Conservation (phyloP, 306 rosid genomes). For the Luffa acutangula region DNA sequence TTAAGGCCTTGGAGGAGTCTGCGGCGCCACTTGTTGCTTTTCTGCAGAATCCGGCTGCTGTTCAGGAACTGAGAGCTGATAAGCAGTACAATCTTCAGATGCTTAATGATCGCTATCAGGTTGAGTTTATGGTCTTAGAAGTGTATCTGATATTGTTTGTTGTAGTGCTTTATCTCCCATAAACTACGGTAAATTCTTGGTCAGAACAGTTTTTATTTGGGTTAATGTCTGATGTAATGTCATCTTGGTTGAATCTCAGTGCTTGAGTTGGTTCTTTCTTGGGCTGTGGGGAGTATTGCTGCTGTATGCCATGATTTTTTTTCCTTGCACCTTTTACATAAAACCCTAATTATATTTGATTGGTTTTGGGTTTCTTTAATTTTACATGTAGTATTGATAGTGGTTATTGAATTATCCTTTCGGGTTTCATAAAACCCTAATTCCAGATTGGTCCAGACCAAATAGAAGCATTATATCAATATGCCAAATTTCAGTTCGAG, state of each 20-base stretch:
- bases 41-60: constrained; percentile 64
- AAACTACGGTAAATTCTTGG: not conserved
- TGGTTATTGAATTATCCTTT: not conserved
- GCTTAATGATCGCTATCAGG: constrained; percentile 89
- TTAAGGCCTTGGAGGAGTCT: constrained; percentile 54
- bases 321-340: not conserved
- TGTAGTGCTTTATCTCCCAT: not conserved
- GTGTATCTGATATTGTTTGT: not conserved
- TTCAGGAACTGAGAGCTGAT: constrained; percentile 80
- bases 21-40: constrained; percentile 86
- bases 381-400: not conserved
- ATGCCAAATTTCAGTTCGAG: constrained; percentile 93
- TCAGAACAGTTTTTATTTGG: not conserved
- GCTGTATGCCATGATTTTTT: not conserved
- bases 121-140: constrained; percentile 1
- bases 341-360: not conserved
- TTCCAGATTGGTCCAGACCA: constrained; percentile 78
- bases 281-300: not conserved
- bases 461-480: constrained; percentile 90
- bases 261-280: not conserved
- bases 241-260: not conserved
- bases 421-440: not conserved
- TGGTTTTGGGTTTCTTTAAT: not conserved
- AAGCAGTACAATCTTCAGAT: constrained; percentile 86
- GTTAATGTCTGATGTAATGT: not conserved